These are phyloP conservation scores for Mycena amicta DNA, from an alignment of 768 basidiomycete species.

Conservation along the genomic window DNA sequence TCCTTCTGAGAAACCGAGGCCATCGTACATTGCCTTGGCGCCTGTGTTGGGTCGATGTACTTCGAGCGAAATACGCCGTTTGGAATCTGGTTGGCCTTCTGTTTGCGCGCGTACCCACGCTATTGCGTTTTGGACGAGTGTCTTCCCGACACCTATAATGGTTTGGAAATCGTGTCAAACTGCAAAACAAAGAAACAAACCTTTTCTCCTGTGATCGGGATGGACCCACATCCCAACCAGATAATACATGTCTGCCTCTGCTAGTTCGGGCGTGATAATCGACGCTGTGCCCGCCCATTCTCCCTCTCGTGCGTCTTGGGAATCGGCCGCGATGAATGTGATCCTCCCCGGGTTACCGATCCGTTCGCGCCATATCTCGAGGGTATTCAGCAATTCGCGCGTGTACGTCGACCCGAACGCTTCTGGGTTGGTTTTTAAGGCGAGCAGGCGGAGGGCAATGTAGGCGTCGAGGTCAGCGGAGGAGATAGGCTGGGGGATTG, in stretches of 20 bases:
- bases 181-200: conserved; percentile 3
- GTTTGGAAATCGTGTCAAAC: neutral
- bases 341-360: conserved; percentile 24
- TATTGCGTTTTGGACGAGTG: conserved; percentile 13
- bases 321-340: conserved; percentile 24
- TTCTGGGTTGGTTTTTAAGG: conserved; percentile 31
- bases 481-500: conserved; percentile 25
- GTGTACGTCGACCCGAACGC: conserved; percentile 32
- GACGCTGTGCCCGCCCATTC: conserved; percentile 24
- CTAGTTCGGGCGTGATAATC: conserved; percentile 22
- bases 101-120: conserved; percentile 13
- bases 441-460: conserved; percentile 28
- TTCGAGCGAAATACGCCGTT: conserved; percentile 19
- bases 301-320: neutral
- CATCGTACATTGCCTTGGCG: conserved; percentile 24
- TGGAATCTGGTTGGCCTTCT: conserved; percentile 5
- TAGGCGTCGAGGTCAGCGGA: conserved; percentile 25
- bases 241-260: conserved; percentile 8
- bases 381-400: conserved; percentile 26
- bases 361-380: conserved; percentile 29
- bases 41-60: conserved; percentile 24
- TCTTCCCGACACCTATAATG: conserved; percentile 13
- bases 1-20: conserved; percentile 22
- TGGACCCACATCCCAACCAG: conserved; percentile 29
- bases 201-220: conserved; percentile 26